phyloP scores from a whole-genome alignment of 768 basidiomycete genomes.

The button mushroom (Agaricus bisporus) region DNA sequence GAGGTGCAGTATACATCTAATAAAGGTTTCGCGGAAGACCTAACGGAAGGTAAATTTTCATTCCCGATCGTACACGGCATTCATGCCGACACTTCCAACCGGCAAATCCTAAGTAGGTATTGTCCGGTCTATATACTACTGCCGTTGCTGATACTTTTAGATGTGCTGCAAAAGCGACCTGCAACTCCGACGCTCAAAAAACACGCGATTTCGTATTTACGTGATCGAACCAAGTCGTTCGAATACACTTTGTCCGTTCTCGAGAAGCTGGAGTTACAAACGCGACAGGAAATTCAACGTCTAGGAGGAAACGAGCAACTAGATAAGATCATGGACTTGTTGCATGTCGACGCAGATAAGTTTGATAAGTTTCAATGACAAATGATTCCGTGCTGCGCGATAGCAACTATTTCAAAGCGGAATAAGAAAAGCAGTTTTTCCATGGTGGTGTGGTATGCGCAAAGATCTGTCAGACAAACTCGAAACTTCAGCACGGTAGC shows the following conservation, averaged over 20 bases:
- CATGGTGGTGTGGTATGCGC: background rate
- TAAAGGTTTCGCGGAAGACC: slow-evolving; percentile 89
- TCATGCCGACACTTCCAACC: slow-evolving; percentile 67
- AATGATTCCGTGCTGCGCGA: background rate
- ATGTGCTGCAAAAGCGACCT: slow-evolving; percentile 87
- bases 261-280: slow-evolving; percentile 57
- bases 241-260: slow-evolving; percentile 79
- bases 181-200: slow-evolving; percentile 73
- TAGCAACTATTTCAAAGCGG: no score
- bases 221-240: slow-evolving; percentile 73
- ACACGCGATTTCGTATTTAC: slow-evolving; percentile 77
- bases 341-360: slow-evolving; percentile 33
- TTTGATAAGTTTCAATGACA: slow-evolving; percentile 3
- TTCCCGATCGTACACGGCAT: slow-evolving; percentile 93
- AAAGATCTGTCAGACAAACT: background rate
- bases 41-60: slow-evolving; percentile 96
- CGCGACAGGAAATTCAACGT: slow-evolving; percentile 56
- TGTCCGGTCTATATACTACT: background rate
- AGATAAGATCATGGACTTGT: slow-evolving; percentile 47
- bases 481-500: background rate
- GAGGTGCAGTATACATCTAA: slow-evolving; percentile 65
- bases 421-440: no score
- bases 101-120: slow-evolving; percentile 75
- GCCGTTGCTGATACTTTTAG: slow-evolving; percentile 28
- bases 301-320: slow-evolving; percentile 74